Evolutionary conservation across 306 rosid species (phyloP).

Genomic region (Macrotyloma uniflorum): DNA sequence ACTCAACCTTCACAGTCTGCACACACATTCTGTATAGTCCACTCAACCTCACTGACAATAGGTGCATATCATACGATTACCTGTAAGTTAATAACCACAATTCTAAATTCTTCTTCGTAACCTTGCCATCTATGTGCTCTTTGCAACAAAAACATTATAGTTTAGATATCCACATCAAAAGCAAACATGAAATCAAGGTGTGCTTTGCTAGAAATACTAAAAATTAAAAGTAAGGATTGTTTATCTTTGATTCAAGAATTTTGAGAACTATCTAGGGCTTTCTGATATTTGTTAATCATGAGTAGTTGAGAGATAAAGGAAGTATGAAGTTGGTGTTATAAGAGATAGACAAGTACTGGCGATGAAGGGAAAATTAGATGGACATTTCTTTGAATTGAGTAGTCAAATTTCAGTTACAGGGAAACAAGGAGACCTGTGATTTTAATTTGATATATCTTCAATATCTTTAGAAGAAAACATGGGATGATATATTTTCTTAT

Average conservation of each 20-base stretch:
- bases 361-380: too few relatives aligned
- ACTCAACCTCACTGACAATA: too few relatives aligned
- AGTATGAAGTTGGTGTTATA: background rate
- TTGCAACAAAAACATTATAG: background rate
- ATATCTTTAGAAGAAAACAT: too few relatives aligned
- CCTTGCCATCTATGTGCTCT: background rate
- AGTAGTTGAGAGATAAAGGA: background rate
- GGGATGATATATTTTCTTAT: too few relatives aligned
- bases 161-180: background rate
- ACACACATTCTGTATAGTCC: background rate
- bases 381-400: too few relatives aligned
- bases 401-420: background rate
- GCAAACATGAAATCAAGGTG: background rate
- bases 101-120: background rate
- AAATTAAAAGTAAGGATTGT: background rate
- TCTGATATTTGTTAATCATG: background rate
- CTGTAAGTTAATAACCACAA: background rate
- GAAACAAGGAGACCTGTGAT: background rate
- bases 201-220: background rate
- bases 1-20: background rate
- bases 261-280: background rate
- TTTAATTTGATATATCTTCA: too few relatives aligned
- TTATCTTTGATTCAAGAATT: background rate
- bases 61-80: too few relatives aligned
- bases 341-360: too few relatives aligned